phyloP scores from a whole-genome alignment of 2,329 filamentous ascomycete species.

The Blumeriella jaapii region DNA sequence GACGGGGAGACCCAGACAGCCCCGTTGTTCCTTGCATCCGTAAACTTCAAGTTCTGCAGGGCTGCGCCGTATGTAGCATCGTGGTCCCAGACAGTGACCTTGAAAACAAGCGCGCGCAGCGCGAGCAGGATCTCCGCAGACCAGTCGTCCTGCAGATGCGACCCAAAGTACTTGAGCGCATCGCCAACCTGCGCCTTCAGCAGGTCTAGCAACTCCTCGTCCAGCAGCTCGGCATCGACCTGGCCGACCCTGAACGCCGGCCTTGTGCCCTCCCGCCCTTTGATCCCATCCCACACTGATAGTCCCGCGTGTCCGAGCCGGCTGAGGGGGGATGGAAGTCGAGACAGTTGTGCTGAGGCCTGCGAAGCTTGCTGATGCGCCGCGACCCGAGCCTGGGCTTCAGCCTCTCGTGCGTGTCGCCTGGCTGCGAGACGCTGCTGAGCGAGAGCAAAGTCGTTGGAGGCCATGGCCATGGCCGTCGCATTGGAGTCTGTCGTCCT shows the following conservation, averaged over 20 bases:
- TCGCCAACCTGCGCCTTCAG: slow-evolving; percentile 79
- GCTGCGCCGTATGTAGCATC: slow-evolving; percentile 89
- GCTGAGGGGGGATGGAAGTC: slow-evolving; percentile 52
- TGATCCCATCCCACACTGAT: slow-evolving; percentile 57
- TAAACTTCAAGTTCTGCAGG: slow-evolving; percentile 82
- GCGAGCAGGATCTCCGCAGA: slow-evolving; percentile 70
- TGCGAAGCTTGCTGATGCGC: slow-evolving; percentile 40
- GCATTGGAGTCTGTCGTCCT: slow-evolving; percentile 24
- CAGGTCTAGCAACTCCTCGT: slow-evolving; percentile 82
- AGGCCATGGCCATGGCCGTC: slow-evolving; percentile 22
- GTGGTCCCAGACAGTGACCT: slow-evolving; percentile 93
- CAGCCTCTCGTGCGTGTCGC: slow-evolving; percentile 62
- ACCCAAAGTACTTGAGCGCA: slow-evolving; percentile 75
- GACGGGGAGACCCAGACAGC: slow-evolving; percentile 58
- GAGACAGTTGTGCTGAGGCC: slow-evolving; percentile 42
- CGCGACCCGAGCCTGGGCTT: slow-evolving; percentile 45
- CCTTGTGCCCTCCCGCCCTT: slow-evolving; percentile 64
- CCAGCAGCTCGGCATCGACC: slow-evolving; percentile 87
- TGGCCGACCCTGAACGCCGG: slow-evolving; percentile 91
- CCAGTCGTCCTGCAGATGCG: slow-evolving; percentile 74
- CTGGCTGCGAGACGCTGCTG: slow-evolving; percentile 78
- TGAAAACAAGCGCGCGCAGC: slow-evolving; percentile 75
- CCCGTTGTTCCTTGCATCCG: slow-evolving; percentile 61
- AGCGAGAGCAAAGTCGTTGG: slow-evolving; percentile 61
- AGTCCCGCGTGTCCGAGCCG: slow-evolving; percentile 38